phyloP scores from a whole-genome alignment of 805 yeast species.

The Cyberlindnera mycetangii region DNA sequence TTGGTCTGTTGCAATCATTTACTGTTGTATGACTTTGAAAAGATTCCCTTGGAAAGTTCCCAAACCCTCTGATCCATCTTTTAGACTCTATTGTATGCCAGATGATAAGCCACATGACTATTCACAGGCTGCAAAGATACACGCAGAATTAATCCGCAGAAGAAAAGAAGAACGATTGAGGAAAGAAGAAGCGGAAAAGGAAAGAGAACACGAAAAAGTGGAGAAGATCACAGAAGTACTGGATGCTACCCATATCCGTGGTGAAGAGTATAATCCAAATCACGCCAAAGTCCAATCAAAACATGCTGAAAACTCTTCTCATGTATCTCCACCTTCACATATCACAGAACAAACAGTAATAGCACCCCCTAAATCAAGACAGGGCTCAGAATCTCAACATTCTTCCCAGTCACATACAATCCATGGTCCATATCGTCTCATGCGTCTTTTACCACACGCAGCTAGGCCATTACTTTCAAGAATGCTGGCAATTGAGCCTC shows the following conservation, averaged over 20 bases:
- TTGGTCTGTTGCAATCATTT: conserved; percentile 83
- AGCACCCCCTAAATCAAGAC: neutral
- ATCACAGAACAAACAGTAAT: neutral
- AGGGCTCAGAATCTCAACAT: neutral
- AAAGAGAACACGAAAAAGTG: conserved; percentile 2
- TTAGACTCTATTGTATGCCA: conserved; percentile 56
- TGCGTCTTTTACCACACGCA: conserved; percentile 81
- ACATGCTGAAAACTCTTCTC: too few relatives aligned
- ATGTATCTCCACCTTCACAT: neutral
- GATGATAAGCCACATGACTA: conserved; percentile 82
- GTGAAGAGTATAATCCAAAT: conserved; percentile 10
- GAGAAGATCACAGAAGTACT: conserved; percentile 16
- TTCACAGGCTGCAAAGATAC: conserved; percentile 66
- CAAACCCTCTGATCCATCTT: conserved; percentile 64
- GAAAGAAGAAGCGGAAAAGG: conserved; percentile 6
- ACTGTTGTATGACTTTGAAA: conserved; percentile 82
- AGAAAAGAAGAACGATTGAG: conserved; percentile 46
- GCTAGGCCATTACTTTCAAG: conserved; percentile 69
- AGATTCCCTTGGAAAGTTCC: conserved; percentile 91
- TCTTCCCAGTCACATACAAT: conserved; percentile 23
- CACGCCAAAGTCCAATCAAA: neutral
- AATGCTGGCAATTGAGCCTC: conserved; percentile 62
- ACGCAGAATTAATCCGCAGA: conserved; percentile 58
- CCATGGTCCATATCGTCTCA: conserved; percentile 79
- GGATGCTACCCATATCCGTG: conserved; percentile 18